phyloP scores from a whole-genome alignment of 176 grass and related monocot species.

The Phragmites australis region DNA sequence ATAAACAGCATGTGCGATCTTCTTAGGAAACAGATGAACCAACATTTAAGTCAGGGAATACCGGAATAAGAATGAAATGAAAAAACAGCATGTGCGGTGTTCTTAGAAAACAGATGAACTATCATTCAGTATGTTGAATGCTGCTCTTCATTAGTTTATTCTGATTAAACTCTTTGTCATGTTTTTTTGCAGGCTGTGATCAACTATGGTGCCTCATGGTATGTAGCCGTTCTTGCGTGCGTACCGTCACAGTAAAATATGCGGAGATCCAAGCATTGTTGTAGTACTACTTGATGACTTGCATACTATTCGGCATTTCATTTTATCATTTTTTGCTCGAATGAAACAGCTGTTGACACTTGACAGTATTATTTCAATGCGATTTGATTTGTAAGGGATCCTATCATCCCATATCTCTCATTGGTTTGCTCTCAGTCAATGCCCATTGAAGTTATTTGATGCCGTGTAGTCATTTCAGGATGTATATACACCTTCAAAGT shows the following conservation, averaged over 20 bases:
- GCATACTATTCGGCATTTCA: not conserved
- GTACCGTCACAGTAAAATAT: too few species aligned
- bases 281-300: not conserved
- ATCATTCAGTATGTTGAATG: not conserved
- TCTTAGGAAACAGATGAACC: not conserved
- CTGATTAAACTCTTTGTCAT: conserved; percentile 33
- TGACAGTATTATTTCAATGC: not conserved
- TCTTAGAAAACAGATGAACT: not conserved
- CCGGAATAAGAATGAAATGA: not conserved
- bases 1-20: not conserved
- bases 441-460: not conserved
- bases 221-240: conserved; percentile 32
- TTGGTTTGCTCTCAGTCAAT: not conserved
- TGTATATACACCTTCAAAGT: not conserved
- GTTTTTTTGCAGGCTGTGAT: conserved; percentile 64
- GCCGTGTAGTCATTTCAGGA: not conserved
- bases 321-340: not conserved
- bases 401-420: not conserved
- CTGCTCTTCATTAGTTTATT: not conserved
- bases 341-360: too few species aligned
- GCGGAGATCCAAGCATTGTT: not conserved
- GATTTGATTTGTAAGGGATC: not conserved
- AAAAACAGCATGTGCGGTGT: not conserved
- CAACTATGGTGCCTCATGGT: conserved; percentile 88
- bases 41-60: too few species aligned